Evolutionary conservation across 164 flowering plant genomes (phyloP).

Genomic region (Umbellularia californica): DNA sequence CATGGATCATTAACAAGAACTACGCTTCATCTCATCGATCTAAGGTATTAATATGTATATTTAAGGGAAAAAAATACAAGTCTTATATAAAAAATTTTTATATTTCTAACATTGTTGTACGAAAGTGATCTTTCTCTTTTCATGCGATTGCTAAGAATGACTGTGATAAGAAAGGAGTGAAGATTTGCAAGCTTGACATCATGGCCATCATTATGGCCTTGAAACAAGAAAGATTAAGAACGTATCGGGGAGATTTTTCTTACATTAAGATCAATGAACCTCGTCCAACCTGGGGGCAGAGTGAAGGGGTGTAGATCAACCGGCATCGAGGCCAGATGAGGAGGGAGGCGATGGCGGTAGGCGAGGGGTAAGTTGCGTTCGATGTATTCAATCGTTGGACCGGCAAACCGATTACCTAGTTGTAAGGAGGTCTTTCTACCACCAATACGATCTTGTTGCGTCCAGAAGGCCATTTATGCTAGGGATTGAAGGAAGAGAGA

Average conservation of each 20-base stretch:
- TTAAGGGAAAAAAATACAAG: neutral
- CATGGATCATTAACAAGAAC: too few species aligned
- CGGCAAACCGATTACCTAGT: neutral
- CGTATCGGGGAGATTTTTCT: neutral
- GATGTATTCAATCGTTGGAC: neutral
- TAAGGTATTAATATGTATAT: neutral
- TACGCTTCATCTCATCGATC: neutral
- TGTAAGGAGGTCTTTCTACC: constrained; percentile 4
- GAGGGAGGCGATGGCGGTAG: constrained; percentile 1
- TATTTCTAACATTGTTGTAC: too few species aligned
- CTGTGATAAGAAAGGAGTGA: too few species aligned
- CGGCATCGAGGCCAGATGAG: too few species aligned
- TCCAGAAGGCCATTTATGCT: constrained; percentile 45
- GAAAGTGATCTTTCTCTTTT: too few species aligned
- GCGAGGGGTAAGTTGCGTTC: neutral
- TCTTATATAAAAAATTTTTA: neutral
- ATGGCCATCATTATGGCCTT: too few species aligned
- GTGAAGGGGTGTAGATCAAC: too few species aligned
- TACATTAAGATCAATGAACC: constrained; percentile 24
- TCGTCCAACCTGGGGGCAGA: constrained; percentile 20
- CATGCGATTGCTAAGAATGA: too few species aligned
- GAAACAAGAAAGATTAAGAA: too few species aligned
- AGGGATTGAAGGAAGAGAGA: constrained; percentile 35
- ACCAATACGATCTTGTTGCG: constrained; percentile 20
- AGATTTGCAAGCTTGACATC: too few species aligned